Conservation (phyloP, 805 yeast genomes). For the Maudiozyma pseudohumilis region DNA sequence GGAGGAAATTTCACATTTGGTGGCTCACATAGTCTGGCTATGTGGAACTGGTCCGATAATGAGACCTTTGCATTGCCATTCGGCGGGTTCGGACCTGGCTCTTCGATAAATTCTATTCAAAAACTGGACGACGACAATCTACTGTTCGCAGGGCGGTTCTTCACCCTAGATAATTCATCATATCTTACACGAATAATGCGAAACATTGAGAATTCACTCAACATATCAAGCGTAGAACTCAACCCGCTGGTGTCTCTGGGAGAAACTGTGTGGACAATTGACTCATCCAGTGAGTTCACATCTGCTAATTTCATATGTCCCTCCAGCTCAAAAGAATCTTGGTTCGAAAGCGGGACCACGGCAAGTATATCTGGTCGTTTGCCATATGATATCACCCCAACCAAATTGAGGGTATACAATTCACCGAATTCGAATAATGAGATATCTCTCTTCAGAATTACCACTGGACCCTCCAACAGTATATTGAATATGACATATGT, state of each 20-base stretch:
- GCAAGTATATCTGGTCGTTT: slow-evolving; percentile 61
- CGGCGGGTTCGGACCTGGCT: slow-evolving; percentile 58
- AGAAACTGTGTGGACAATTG: slow-evolving; percentile 44
- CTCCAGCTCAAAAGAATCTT: slow-evolving; percentile 30
- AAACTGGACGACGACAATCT: slow-evolving; percentile 41
- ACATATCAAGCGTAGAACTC: slow-evolving; percentile 32
- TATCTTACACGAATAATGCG: slow-evolving; percentile 1
- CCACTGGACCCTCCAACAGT: slow-evolving; percentile 71
- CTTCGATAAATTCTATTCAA: slow-evolving; percentile 54
- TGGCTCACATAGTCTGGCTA: slow-evolving; percentile 42
- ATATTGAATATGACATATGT: slow-evolving; percentile 86
- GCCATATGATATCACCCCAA: slow-evolving; percentile 50
- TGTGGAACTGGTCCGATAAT: slow-evolving; percentile 44
- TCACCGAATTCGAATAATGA: slow-evolving; percentile 37
- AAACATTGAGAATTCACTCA: slow-evolving; percentile 29
- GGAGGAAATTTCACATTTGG: slow-evolving; percentile 67
- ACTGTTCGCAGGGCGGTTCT: slow-evolving; percentile 72
- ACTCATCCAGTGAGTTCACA: slow-evolving; percentile 28
- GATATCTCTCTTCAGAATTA: slow-evolving; percentile 56
- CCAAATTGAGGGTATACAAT: slow-evolving; percentile 64
- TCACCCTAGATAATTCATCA: slow-evolving; percentile 40
- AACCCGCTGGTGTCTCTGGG: slow-evolving; percentile 54
- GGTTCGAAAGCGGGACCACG: slow-evolving; percentile 43
- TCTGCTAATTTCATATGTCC: slow-evolving; percentile 50
- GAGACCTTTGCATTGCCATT: slow-evolving; percentile 48